Evolutionary conservation across 192 early-diverging fungal species (phyloP).

Genomic region (Backusella parvicylindrica): DNA sequence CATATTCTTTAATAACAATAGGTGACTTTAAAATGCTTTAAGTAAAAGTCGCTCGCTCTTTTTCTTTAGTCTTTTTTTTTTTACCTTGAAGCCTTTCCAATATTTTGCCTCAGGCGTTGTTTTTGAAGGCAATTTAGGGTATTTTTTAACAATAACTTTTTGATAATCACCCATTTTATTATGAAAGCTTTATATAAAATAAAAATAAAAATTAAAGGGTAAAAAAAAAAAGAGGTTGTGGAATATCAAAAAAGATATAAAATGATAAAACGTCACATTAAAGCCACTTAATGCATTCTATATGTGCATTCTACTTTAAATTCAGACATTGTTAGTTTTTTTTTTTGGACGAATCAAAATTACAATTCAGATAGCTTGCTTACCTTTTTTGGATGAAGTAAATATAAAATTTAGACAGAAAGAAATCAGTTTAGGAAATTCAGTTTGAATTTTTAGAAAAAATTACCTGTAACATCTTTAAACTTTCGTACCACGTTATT

Average conservation of each 20-base stretch:
- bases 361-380: too few species aligned
- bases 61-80: neutral
- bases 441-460: too few species aligned
- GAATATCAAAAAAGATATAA: neutral
- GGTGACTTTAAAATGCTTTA: constrained; percentile 57
- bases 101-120: constrained; percentile 62
- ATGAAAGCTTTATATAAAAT: neutral
- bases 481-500: too few species aligned
- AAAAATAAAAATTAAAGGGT: neutral
- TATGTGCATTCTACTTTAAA: too few species aligned
- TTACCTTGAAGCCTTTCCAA: constrained; percentile 79
- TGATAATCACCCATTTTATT: constrained; percentile 46
- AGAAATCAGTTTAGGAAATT: too few species aligned
- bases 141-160: constrained; percentile 53
- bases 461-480: too few species aligned
- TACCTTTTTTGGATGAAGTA: too few species aligned
- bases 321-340: too few species aligned
- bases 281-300: neutral
- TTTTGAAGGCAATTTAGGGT: constrained; percentile 49
- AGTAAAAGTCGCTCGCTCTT: neutral
- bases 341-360: too few species aligned
- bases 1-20: constrained; percentile 84
- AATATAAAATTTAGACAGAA: too few species aligned
- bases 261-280: neutral
- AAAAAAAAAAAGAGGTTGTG: neutral